A percentile compares a stretch with the other conserved stretches of the same genome.
Conservation (phyloP, 192 early-diverging fungal genomes). For the Coemansia sp. region DNA sequence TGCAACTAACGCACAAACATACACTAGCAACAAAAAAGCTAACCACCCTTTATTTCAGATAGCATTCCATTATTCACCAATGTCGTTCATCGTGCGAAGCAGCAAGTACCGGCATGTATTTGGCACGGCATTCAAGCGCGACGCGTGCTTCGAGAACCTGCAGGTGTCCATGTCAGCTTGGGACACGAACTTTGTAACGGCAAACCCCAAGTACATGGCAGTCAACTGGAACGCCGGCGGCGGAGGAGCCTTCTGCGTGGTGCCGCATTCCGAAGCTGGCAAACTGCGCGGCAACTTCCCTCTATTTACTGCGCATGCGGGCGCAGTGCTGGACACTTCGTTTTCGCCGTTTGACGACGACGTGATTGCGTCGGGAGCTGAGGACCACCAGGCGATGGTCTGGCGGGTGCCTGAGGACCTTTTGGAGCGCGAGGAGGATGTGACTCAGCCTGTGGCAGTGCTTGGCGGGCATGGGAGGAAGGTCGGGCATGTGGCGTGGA, state of each 20-base stretch:
- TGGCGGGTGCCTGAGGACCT: conserved; percentile 89
- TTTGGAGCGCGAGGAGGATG: conserved; percentile 64
- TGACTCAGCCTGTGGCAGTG: conserved; percentile 74
- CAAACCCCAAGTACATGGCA: conserved; percentile 82
- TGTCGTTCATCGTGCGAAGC: conserved; percentile 78
- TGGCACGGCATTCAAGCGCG: conserved; percentile 84
- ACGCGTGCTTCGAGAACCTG: conserved; percentile 92
- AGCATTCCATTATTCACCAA: conserved; percentile 21
- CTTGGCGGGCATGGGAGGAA: conserved; percentile 85
- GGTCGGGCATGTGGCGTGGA: conserved; percentile 98
- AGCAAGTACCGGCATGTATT: conserved; percentile 94
- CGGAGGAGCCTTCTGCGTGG: conserved; percentile 97
- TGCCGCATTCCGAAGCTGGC: conserved; percentile 66
- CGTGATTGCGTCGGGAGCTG: conserved; percentile 84
- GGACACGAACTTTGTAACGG: conserved; percentile 97
- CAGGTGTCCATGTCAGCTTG: conserved; percentile 85
- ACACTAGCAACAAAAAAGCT: too few species aligned
- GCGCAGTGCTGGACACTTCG: conserved; percentile 94
- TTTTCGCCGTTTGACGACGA: conserved; percentile 99
- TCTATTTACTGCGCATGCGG: conserved; percentile 89
- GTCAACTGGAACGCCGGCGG: conserved; percentile 81
- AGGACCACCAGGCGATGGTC: conserved; percentile 89
- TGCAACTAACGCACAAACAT: too few species aligned
- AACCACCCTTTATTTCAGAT: too few species aligned
- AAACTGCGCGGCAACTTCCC: conserved; percentile 88